Evolutionary conservation across 2,329 filamentous ascomycete genomes (phyloP).

Genomic region (Calonectria hongkongensis): DNA sequence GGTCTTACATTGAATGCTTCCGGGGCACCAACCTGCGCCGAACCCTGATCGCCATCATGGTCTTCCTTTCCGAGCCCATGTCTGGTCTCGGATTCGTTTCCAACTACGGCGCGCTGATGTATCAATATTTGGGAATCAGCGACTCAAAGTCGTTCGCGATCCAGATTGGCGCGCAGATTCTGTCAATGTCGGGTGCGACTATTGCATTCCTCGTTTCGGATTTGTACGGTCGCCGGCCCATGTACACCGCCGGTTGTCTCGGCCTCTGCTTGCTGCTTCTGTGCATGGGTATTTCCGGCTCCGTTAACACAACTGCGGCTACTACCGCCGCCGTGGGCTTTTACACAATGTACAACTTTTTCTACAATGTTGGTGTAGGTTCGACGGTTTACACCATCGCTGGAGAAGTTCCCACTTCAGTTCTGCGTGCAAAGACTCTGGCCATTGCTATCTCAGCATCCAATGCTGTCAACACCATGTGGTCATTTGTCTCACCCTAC

Average conservation of each 20-base stretch:
- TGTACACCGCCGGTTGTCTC: constrained; percentile 54
- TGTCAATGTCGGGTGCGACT: constrained; percentile 55
- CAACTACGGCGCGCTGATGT: constrained; percentile 63
- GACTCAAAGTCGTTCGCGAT: constrained; percentile 55
- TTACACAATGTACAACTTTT: constrained; percentile 62
- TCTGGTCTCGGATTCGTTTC: constrained; percentile 67
- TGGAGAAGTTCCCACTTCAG: constrained; percentile 65
- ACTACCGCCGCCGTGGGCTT: constrained; percentile 58
- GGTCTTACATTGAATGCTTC: constrained; percentile 67
- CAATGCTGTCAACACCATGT: constrained; percentile 62
- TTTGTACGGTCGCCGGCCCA: constrained; percentile 55
- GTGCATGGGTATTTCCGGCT: constrained; percentile 56
- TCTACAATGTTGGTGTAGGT: constrained; percentile 64
- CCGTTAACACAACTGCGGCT: constrained; percentile 48
- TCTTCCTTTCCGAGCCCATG: constrained; percentile 64
- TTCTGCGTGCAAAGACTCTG: constrained; percentile 65
- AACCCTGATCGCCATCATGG: constrained; percentile 64
- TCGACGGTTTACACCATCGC: constrained; percentile 65
- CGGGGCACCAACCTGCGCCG: constrained; percentile 64
- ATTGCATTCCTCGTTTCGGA: constrained; percentile 55
- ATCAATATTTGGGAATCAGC: constrained; percentile 55
- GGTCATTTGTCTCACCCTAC: constrained; percentile 69
- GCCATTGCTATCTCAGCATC: constrained; percentile 66
- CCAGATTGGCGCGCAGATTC: constrained; percentile 55
- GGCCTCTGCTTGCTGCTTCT: constrained; percentile 49